A percentile compares a stretch with the other conserved stretches of the same genome.
These are phyloP conservation scores for Thelonectria rubi DNA, from an alignment of 2,329 filamentous ascomycete genomes.

Conservation along the genomic window DNA sequence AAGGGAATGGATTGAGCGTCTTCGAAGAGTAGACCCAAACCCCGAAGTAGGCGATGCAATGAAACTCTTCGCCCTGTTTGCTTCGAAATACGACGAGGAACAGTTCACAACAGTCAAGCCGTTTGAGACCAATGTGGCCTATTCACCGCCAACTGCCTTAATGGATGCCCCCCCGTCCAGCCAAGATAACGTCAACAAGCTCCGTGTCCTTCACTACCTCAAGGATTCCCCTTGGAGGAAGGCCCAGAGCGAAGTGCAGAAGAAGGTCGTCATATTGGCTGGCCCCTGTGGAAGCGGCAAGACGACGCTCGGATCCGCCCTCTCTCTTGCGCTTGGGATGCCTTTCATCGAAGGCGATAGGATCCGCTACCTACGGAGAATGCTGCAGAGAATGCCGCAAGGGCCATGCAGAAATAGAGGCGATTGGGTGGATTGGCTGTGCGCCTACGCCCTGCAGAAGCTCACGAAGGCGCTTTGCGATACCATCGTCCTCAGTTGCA, in stretches of 20 bases:
- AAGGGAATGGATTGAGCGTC: slow-evolving; percentile 53
- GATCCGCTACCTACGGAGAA: slow-evolving; percentile 46
- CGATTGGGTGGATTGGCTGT: slow-evolving; percentile 45
- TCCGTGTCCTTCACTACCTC: slow-evolving; percentile 42
- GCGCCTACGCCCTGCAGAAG: slow-evolving; percentile 34
- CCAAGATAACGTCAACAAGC: slow-evolving; percentile 49
- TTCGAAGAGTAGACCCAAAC: slow-evolving; percentile 55
- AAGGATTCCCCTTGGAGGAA: slow-evolving; percentile 50
- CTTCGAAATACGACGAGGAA: slow-evolving; percentile 47
- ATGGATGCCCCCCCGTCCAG: slow-evolving; percentile 49
- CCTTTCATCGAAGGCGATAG: slow-evolving; percentile 54
- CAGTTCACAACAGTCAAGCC: slow-evolving; percentile 56
- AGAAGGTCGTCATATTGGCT: slow-evolving; percentile 47
- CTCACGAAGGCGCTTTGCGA: slow-evolving; percentile 41
- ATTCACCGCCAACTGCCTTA: slow-evolving; percentile 56
- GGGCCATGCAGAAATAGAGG: slow-evolving; percentile 46
- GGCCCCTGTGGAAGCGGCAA: slow-evolving; percentile 55
- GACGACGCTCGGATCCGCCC: slow-evolving; percentile 46
- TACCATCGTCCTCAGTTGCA: slow-evolving; percentile 50
- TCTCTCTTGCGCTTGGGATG: slow-evolving; percentile 42
- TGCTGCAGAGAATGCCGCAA: slow-evolving; percentile 46
- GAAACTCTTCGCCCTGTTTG: slow-evolving; percentile 63
- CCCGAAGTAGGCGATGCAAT: too few species aligned
- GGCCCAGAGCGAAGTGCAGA: slow-evolving; percentile 37
- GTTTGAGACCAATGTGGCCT: slow-evolving; percentile 50